Percentiles rank a stretch among this genome's conserved stretches.
Conservation (phyloP, 306 rosid genomes). For the Citrullus colocynthis region DNA sequence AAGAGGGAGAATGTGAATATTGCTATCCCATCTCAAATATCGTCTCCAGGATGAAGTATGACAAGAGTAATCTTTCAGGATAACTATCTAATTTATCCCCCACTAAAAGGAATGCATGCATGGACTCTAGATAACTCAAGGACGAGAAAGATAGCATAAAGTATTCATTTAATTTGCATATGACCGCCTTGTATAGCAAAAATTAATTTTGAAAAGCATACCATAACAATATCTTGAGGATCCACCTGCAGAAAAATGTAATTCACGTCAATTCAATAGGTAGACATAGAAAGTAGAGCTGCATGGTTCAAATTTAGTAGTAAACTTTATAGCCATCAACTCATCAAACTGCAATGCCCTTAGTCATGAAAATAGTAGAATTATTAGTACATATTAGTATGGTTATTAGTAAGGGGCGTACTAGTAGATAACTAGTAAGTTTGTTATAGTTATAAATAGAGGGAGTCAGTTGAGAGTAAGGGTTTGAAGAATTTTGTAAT, state of each 20-base stretch:
- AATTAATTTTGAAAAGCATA: constrained; percentile 25
- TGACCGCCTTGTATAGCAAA: neutral
- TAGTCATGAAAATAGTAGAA: no score
- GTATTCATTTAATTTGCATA: neutral
- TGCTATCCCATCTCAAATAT: neutral
- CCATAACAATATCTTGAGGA: constrained; percentile 99
- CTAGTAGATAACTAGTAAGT: no score
- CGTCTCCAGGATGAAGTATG: neutral
- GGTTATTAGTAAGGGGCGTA: no score
- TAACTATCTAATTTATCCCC: neutral
- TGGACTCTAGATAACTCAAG: neutral
- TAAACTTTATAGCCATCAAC: constrained; percentile 2
- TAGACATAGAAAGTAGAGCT: neutral
- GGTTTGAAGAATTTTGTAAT: no score
- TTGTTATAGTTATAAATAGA: no score
- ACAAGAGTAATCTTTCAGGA: neutral
- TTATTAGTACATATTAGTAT: no score
- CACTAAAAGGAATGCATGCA: neutral
- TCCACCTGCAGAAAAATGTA: constrained; percentile 59
- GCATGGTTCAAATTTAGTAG: neutral
- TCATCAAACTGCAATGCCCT: neutral
- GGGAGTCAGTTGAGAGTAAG: no score
- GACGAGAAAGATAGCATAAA: neutral
- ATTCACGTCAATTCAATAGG: constrained; percentile 14
- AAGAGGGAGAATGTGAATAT: neutral